Conservation (phyloP, 2,329 filamentous ascomycete species). For the Aspergillus flavus region DNA sequence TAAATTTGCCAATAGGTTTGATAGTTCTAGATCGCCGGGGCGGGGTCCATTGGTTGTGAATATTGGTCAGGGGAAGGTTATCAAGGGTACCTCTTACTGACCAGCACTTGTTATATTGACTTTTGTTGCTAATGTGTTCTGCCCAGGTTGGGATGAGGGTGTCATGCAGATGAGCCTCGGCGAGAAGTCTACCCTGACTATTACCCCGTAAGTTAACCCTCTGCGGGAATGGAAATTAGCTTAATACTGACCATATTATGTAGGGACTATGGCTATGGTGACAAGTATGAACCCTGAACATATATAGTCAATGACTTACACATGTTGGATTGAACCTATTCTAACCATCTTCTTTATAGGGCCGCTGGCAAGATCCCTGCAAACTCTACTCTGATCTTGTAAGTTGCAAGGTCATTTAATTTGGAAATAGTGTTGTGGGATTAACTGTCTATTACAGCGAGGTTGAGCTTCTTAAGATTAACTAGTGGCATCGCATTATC, state of each 20-base stretch:
- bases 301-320: neutral
- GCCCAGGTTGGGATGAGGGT: neutral
- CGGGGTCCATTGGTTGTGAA: neutral
- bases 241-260: neutral
- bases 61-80: neutral
- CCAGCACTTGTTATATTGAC: neutral
- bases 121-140: rapidly evolving
- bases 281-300: neutral
- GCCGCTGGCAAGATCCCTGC: neutral
- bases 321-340: neutral
- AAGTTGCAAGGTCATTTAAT: neutral
- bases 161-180: neutral
- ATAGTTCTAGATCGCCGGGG: neutral
- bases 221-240: neutral
- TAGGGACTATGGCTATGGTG: neutral
- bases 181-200: neutral
- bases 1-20: neutral
- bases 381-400: neutral
- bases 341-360: neutral
- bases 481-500: rapidly evolving
- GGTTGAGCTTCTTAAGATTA: neutral
- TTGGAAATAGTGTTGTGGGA: neutral
- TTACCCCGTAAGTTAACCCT: neutral
- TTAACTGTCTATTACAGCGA: neutral
- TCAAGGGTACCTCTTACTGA: neutral